Evolutionary conservation across 1,284 basidiomycete species (phyloP).

Genomic region (Cutaneotrichosporon dermatis): DNA sequence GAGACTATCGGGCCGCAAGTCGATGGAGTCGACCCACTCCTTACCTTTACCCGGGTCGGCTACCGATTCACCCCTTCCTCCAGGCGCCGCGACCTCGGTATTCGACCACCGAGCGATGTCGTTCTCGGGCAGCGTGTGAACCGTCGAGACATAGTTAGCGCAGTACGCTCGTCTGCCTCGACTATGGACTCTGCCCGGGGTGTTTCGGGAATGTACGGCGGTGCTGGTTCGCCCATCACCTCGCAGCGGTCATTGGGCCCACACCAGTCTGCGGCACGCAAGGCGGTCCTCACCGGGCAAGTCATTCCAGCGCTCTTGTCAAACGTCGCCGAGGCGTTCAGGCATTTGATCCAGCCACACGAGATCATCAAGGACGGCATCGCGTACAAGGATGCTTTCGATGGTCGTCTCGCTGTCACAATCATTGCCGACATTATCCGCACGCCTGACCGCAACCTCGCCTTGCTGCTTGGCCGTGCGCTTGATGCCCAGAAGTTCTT

Average conservation of each 20-base stretch:
- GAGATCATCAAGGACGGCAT: constrained; percentile 91
- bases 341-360: constrained; percentile 66
- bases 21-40: constrained; percentile 44
- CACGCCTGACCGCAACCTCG: constrained; percentile 94
- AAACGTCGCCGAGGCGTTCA: constrained; percentile 89
- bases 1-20: constrained; percentile 35
- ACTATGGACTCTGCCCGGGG: constrained; percentile 2
- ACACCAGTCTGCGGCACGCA: constrained; percentile 16
- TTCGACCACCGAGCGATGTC: constrained; percentile 44
- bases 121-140: constrained; percentile 40
- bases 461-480: constrained; percentile 85
- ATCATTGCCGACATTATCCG: constrained; percentile 97
- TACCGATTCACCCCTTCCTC: constrained; percentile 25
- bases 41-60: constrained; percentile 25
- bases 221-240: constrained; percentile 31
- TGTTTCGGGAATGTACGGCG: constrained; percentile 5
- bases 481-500: constrained; percentile 99
- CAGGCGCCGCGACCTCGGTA: constrained; percentile 29
- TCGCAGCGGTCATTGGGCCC: constrained; percentile 37
- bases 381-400: constrained; percentile 93
- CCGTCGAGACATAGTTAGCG: constrained; percentile 32
- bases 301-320: constrained; percentile 89
- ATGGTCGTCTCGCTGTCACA: constrained; percentile 93
- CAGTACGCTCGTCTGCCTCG: constrained; percentile 35
- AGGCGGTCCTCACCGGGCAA: constrained; percentile 24